Base-by-base conservation (phyloP, 805 yeast species). In the Hanseniaspora nectarophila region DNA sequence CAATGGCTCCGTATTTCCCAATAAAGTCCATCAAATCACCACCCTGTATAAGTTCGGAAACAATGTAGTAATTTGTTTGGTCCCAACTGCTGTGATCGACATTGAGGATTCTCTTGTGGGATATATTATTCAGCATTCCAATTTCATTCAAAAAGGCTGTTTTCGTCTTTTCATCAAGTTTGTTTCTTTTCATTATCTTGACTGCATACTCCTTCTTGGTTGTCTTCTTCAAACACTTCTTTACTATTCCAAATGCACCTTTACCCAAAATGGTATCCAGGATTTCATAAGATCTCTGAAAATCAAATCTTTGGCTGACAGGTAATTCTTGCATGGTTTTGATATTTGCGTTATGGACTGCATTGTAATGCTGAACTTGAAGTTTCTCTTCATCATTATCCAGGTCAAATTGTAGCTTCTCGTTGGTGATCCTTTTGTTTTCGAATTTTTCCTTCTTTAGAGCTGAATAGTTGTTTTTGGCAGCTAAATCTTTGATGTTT, bases 21-120 rank as follows among this genome's bases (percentile, higher is more conserved):
- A 90, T 94, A 67, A 86, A 89, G 69, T 92, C 98, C 98, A 92
- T 92, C 49, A 92, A 70, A 65, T 92, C 99, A 24, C 98, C 99
- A 15, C 97, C 97, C 1, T 94, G 82, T 26, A 92, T 94, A 60
- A 81, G 85, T 62, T 92, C 98, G 97, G 92, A 90, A 7, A 92
- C 90, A 56, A 92, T 71, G 64, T 86, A 90, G 64, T 85, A 85
- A 60, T 76, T 78, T 54, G 82, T 85, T 5, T 72, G 69, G 63
- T 90, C 97, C 62, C 89, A 95, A 63, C 80, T 88, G 60, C 84
- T 85, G 4, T 88, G 92, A 62, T 84, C 80, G 48, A 92, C 71
- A 44, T 78, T 72, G 13, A 89, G 97, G 29, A 92, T 85, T 54
- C 89, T 81, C 2, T 92, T 86, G 66, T 90, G 96, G 59, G 85